Base-by-base conservation (phyloP, 176 grass and related monocot species). In the Pontederia crassipes region DNA sequence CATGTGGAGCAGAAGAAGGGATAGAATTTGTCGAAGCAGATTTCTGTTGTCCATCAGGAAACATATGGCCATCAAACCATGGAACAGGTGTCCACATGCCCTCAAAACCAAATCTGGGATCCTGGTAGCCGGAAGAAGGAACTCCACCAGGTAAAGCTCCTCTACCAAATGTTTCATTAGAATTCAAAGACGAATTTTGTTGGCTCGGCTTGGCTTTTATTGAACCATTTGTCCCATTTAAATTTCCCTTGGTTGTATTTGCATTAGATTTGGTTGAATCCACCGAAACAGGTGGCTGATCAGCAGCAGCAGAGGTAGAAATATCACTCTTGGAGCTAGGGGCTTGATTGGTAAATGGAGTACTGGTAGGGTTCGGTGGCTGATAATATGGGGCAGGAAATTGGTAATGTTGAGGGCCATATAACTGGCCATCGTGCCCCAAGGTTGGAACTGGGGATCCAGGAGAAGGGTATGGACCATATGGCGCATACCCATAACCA, bases 381-480 rank as follows among this genome's bases (percentile, higher is more conserved):
- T 72, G 69, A 57, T 60, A 72, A 61, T 72, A 72, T 17, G 57
- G 9, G 52, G 69, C 8, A 16, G 69, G 69, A 51, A 51, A 35
- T 48, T 84, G 89, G 57, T 74, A 82, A 65, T 77, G 59, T 68
- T 94, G 83, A 49, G 80, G 75, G 48, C 75, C 78, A 71, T 88
- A 94, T 46, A 77, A 67, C 61, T 86, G 85, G 32, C 65, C 65
- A 55, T 88, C 84, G 70, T 82, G 79, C 59, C 74, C 75, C 53
- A 82, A 45, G 28, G 75, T 75, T 9, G 88, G 46, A 56, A 76
- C 54, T 50, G 78, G 71, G 28, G 78, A 80, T 52, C 71, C 71
- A 52, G 62, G 47, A 65, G 78, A 74, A 63, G 78, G 58, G 35
- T 81, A 81, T 46, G 72, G 66, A 55, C 81, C 58, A 59, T 85